Conservation (phyloP, 805 yeast genomes). For the Schwanniomyces yamadae region DNA sequence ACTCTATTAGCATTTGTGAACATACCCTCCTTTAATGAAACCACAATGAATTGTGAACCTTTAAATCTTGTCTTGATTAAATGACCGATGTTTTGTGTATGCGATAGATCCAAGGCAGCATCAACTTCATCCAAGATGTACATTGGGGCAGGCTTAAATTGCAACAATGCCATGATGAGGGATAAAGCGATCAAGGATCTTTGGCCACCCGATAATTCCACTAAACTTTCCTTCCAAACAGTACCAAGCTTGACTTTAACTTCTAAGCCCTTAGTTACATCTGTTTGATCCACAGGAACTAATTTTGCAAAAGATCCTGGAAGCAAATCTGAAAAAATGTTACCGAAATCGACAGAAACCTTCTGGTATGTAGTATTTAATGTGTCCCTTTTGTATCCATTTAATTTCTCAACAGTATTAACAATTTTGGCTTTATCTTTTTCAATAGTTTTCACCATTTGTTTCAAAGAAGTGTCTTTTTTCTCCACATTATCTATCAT, state of each 20-base stretch:
- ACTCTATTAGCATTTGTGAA: constrained; percentile 95
- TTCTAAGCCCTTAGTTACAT: constrained; percentile 86
- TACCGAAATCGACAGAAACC: constrained; percentile 87
- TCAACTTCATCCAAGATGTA: constrained; percentile 97
- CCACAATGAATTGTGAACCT: constrained; percentile 95
- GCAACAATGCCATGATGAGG: constrained; percentile 84
- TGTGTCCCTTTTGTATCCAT: constrained; percentile 82
- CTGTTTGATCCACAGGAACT: constrained; percentile 76
- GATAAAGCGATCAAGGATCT: constrained; percentile 91
- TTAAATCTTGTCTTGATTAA: constrained; percentile 91
- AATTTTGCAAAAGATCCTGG: constrained; percentile 90
- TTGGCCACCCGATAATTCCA: constrained; percentile 96
- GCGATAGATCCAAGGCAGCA: constrained; percentile 95
- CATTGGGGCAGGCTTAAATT: constrained; percentile 98
- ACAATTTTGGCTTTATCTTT: constrained; percentile 87
- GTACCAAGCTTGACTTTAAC: constrained; percentile 86
- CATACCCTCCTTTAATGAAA: constrained; percentile 96
- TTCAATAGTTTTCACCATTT: constrained; percentile 83
- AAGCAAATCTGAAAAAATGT: constrained; percentile 79
- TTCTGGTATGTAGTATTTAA: constrained; percentile 80
- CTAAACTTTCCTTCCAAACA: constrained; percentile 94
- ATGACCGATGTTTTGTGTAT: constrained; percentile 96
- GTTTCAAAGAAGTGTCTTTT: constrained; percentile 72
- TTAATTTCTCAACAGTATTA: constrained; percentile 79
- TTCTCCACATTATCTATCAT: constrained; percentile 90